These are phyloP conservation scores for Epichloe gansuensis DNA, from an alignment of 2,329 filamentous ascomycete genomes.

Conservation along the genomic window DNA sequence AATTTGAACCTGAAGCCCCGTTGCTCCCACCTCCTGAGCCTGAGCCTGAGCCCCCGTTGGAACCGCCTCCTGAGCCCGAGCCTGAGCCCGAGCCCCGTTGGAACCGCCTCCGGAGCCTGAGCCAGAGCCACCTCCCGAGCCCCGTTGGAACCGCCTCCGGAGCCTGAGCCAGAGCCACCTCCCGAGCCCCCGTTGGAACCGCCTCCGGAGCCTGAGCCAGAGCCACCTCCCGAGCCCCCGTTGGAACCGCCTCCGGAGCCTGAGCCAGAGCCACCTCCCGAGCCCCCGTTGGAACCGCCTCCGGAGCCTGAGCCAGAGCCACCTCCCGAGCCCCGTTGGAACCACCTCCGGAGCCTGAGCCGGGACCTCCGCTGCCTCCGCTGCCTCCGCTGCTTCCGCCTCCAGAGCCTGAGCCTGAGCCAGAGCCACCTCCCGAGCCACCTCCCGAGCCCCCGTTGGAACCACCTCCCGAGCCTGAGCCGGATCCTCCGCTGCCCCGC, in stretches of 20 bases:
- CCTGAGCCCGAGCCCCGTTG: neutral
- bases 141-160: neutral
- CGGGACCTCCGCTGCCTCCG: neutral
- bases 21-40: neutral
- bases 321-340: too few relatives aligned
- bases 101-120: neutral
- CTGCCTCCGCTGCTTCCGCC: neutral
- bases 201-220: neutral
- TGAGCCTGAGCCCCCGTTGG: neutral
- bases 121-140: neutral
- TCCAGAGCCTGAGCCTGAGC: neutral
- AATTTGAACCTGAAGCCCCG: neutral
- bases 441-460: too few relatives aligned
- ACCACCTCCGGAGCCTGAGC: neutral
- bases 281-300: too few relatives aligned
- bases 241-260: too few relatives aligned
- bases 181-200: too few relatives aligned
- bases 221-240: too few relatives aligned
- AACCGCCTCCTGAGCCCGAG: neutral
- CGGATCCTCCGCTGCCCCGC: too few relatives aligned
- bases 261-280: neutral
- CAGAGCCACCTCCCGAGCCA: too few relatives aligned
- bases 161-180: neutral
- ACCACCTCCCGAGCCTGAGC: neutral
- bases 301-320: neutral